These are phyloP conservation scores for Suillus discolor DNA, from an alignment of 768 basidiomycete genomes.

Conservation along the genomic window DNA sequence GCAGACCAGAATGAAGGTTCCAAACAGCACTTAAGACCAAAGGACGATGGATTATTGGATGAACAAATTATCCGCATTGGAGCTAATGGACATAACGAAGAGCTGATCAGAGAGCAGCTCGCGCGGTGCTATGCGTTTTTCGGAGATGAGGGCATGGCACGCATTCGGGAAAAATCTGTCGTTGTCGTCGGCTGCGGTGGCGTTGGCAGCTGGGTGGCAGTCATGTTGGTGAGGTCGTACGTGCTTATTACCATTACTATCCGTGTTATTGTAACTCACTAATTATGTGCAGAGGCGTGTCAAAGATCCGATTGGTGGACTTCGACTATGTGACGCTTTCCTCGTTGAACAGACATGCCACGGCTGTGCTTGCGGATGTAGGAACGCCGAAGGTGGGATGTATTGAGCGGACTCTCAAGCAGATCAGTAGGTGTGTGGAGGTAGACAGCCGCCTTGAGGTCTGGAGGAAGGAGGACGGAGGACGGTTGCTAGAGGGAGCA, in stretches of 20 bases:
- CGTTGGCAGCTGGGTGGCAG: slow-evolving; percentile 94
- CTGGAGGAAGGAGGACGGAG: slow-evolving; percentile 85
- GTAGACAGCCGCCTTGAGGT: slow-evolving; percentile 84
- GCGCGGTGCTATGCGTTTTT: slow-evolving; percentile 95
- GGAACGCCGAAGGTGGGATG: slow-evolving; percentile 90
- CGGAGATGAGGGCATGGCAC: slow-evolving; percentile 84
- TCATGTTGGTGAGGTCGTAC: slow-evolving; percentile 91
- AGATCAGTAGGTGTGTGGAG: slow-evolving; percentile 83
- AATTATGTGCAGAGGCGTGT: slow-evolving; percentile 57
- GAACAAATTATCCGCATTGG: neutral
- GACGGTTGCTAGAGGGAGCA: slow-evolving; percentile 70
- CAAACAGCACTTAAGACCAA: neutral
- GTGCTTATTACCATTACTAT: slow-evolving; percentile 31
- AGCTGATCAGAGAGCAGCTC: slow-evolving; percentile 84
- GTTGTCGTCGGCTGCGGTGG: slow-evolving; percentile 95
- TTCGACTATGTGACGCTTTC: slow-evolving; percentile 97
- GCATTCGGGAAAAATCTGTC: slow-evolving; percentile 72
- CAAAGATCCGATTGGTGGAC: slow-evolving; percentile 80
- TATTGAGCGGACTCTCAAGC: slow-evolving; percentile 65
- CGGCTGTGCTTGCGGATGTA: slow-evolving; percentile 86
- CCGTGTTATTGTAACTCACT: neutral
- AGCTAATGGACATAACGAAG: slow-evolving; percentile 62
- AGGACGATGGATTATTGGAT: neutral
- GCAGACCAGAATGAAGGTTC: slow-evolving; percentile 21
- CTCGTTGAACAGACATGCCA: slow-evolving; percentile 93